Percentiles rank a stretch among this genome's conserved stretches.
Conservation (phyloP, 352 stramenopile genomes). For the Phytophthora gonapodyides region DNA sequence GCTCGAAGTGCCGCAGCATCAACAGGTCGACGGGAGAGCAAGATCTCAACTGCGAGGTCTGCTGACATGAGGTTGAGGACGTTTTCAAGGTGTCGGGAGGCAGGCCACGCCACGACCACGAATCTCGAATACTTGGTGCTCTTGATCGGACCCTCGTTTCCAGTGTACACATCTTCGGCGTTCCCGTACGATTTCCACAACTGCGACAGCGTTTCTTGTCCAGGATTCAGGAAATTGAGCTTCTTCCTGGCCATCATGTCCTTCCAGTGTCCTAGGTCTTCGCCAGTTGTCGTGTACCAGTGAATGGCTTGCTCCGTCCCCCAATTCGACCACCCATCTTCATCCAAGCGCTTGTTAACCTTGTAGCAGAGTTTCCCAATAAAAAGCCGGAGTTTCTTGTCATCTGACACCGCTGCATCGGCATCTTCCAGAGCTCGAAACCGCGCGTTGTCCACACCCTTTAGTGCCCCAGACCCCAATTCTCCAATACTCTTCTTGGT, state of each 20-base stretch:
- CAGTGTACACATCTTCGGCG: slow-evolving; percentile 10
- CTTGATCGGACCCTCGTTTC: slow-evolving; percentile 5
- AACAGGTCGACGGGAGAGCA: not conserved
- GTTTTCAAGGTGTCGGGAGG: not conserved
- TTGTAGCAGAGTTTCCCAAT: slow-evolving; percentile 10
- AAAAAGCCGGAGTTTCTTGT: slow-evolving; percentile 12
- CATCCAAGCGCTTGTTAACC: too few relatives aligned
- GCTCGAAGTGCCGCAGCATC: not conserved
- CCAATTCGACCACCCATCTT: not conserved
- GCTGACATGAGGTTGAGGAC: slow-evolving; percentile 12
- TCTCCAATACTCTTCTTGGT: slow-evolving; percentile 14
- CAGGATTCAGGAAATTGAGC: slow-evolving; percentile 20
- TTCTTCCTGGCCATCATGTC: not conserved
- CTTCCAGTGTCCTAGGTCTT: slow-evolving; percentile 2
- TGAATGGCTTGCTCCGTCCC: slow-evolving; percentile 3
- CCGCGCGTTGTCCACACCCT: slow-evolving; percentile 19
- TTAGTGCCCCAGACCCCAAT: slow-evolving; percentile 14
- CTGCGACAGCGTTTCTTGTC: slow-evolving; percentile 4
- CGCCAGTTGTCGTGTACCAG: slow-evolving; percentile 12
- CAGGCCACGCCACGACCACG: slow-evolving; percentile 16
- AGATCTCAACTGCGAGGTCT: not conserved
- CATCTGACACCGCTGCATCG: slow-evolving; percentile 5
- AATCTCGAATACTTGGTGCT: slow-evolving; percentile 19
- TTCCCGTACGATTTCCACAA: slow-evolving; percentile 11
- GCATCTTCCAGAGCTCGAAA: slow-evolving; percentile 4